These are phyloP conservation scores for Lycium ferocissimum DNA, from an alignment of 257 asterid species.

Conservation along the genomic window DNA sequence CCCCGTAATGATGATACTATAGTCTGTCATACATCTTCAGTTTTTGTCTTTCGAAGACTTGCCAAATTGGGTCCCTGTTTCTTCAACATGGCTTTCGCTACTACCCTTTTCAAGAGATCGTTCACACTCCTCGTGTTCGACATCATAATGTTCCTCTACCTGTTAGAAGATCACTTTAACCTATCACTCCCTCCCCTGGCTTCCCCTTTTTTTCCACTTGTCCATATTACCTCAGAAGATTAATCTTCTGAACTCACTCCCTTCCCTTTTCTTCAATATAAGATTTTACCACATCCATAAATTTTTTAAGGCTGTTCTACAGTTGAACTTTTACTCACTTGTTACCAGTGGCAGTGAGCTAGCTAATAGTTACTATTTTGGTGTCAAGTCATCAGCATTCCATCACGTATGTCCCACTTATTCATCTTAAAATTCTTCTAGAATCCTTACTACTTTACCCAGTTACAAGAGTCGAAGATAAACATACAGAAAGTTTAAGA, in stretches of 20 bases:
- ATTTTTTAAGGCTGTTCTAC: background rate
- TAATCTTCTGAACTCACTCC: background rate
- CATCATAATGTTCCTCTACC: background rate
- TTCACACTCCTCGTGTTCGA: background rate
- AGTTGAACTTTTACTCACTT: background rate
- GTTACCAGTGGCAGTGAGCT: background rate
- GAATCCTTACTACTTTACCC: background rate
- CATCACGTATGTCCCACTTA: background rate
- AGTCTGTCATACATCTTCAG: background rate
- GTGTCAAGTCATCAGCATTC: background rate
- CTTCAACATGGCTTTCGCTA: background rate
- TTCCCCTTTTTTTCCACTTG: background rate
- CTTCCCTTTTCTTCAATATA: background rate
- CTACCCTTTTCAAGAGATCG: background rate
- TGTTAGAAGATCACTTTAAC: background rate
- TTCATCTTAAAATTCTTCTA: background rate
- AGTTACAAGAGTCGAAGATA: constrained; percentile 12
- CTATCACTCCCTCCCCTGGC: background rate
- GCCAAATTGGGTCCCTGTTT: background rate
- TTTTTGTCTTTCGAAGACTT: background rate
- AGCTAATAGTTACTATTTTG: background rate
- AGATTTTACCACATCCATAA: constrained; percentile 21
- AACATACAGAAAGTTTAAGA: background rate
- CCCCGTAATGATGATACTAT: background rate
- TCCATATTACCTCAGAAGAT: constrained; percentile 9